Evolutionary conservation across 257 asterid species (phyloP), one percentile per base, ranked within the genome.

Genomic region (Solanum neorickii): DNA sequence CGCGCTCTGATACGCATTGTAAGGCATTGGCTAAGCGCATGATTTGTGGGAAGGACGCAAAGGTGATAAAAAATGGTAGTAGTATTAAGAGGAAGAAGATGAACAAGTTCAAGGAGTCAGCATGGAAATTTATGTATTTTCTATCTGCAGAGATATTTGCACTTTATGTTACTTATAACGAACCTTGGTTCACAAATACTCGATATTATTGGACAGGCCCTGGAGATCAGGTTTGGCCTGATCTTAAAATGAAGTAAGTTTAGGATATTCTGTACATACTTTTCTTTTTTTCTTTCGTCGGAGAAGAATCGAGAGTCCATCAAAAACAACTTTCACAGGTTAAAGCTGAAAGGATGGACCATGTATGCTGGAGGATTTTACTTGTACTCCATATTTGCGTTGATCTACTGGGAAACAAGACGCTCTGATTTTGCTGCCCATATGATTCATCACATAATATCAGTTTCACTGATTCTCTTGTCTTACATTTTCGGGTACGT

Each of bases 351-450:
- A 90, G 86, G 87, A 5, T 74, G 86, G 76, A 86, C 88, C 74
- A 87, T 91, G 89, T 89, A 86, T 33, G 65, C 89, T 44, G 90
- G 90, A 66, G 93, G 91, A 21, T 91, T 91, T 76, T 91, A 91
- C 47, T 69, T 72, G 12, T 87, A 89, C 83, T 87, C 93, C 78
- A 86, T 89, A 41, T 89, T 91, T 82, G 82, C 91, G 4, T 39
- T 89, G 87, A 59, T 89, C 14, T 88, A 83, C 69, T 88, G 87
- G 90, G 93, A 91, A 87, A 84, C 86, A 49, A 89, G 86, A 21
- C 89, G 89, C 12, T 86, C 90, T 6, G 90, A 91, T 52, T 91
- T 86, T 59, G 25, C 31, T 11, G 91, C 89, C 39, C 56, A 29
- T 15, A 84, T 89, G 89, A 86, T 80, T 87, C 93, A 91, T 86